Percentiles rank a stretch among this genome's conserved stretches.
phyloP scores from a whole-genome alignment of 2,329 filamentous ascomycete genomes.

The Botryosphaeria dothidea region DNA sequence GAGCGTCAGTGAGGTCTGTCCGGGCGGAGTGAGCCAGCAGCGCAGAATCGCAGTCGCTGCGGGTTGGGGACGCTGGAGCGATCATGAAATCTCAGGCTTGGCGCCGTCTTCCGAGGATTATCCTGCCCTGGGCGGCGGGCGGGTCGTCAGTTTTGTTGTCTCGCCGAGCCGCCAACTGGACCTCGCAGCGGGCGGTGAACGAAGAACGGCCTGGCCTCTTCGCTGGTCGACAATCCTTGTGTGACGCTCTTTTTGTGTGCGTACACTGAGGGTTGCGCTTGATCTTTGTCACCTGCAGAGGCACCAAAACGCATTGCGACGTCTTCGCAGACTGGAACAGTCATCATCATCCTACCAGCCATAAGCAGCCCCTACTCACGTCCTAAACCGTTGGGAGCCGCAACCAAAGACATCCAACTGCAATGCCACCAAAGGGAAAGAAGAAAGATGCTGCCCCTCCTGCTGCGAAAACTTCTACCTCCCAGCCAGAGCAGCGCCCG shows the following conservation, averaged over 20 bases:
- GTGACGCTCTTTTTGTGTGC: background rate
- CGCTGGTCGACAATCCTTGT: background rate
- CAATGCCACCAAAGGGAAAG: conserved; percentile 37
- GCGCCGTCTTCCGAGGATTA: conserved; percentile 7
- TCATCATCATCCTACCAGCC: conserved; percentile 12
- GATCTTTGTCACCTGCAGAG: too few relatives aligned
- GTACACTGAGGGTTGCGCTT: too few relatives aligned
- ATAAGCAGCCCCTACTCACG: background rate
- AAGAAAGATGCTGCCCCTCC: conserved; percentile 22
- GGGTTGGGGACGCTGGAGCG: conserved; percentile 8
- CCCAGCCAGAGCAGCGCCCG: conserved; percentile 24
- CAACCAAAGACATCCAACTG: background rate
- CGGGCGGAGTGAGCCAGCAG: background rate
- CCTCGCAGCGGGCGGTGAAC: too few relatives aligned
- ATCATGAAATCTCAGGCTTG: conserved; percentile 14
- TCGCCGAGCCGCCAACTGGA: background rate
- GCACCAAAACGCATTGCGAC: background rate
- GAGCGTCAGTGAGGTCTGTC: background rate
- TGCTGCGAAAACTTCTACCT: conserved; percentile 4
- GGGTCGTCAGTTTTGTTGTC: conserved; percentile 13
- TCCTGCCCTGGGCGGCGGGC: background rate
- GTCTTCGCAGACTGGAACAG: background rate
- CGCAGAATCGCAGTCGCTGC: conserved; percentile 9
- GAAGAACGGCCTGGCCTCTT: background rate
- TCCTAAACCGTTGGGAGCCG: background rate